A percentile compares a stretch with the other conserved stretches of the same genome.
These are phyloP conservation scores for Trapa incisa DNA, from an alignment of 345 rosid species.

Conservation along the genomic window DNA sequence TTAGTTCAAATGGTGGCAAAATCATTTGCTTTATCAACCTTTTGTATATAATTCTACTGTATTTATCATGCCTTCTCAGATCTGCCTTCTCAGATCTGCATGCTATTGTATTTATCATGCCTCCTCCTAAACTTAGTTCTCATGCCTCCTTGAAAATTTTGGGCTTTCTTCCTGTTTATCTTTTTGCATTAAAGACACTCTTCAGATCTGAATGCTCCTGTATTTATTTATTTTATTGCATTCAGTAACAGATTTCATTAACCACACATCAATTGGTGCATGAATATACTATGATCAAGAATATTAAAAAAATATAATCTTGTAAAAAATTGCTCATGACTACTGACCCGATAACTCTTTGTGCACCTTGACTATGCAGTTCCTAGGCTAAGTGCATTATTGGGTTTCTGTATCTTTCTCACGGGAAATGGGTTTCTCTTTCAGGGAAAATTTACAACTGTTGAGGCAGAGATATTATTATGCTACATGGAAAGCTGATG, in stretches of 20 bases:
- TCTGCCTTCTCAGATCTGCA: too few relatives aligned
- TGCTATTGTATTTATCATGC: neutral
- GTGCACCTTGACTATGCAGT: neutral
- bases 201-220: too few relatives aligned
- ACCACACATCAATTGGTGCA: too few relatives aligned
- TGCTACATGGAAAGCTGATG: conserved; percentile 99
- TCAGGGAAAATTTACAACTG: conserved; percentile 84
- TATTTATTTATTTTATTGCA: too few relatives aligned
- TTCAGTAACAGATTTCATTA: too few relatives aligned
- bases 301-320: too few relatives aligned
- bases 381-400: neutral
- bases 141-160: neutral
- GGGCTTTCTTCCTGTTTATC: neutral
- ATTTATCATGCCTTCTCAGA: too few relatives aligned
- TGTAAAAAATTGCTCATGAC: too few relatives aligned
- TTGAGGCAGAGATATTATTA: conserved; percentile 88
- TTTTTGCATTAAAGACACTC: neutral
- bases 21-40: neutral
- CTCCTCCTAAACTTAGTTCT: neutral
- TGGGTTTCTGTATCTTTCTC: neutral
- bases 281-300: too few relatives aligned
- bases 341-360: neutral
- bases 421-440: conserved; percentile 4
- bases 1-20: neutral
- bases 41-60: too few relatives aligned